phyloP scores from a whole-genome alignment of 495 filamentous ascomycete species.

The Collariella sp. region DNA sequence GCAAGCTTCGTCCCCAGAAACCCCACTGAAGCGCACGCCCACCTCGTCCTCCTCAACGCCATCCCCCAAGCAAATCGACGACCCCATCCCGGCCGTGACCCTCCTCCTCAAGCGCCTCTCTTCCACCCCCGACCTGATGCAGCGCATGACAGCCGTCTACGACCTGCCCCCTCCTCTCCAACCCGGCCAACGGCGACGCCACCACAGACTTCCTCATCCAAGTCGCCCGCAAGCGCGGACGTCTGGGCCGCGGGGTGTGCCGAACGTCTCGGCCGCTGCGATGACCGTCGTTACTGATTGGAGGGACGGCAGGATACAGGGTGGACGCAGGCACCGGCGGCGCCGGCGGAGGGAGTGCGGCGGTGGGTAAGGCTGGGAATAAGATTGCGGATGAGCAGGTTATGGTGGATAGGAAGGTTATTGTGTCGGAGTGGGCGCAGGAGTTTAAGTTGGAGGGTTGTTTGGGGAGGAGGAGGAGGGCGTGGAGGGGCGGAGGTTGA shows the following conservation, averaged over 20 bases:
- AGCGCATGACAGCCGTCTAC: constrained; percentile 74
- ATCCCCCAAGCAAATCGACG: constrained; percentile 88
- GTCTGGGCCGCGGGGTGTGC: constrained; percentile 86
- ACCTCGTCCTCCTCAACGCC: constrained; percentile 81
- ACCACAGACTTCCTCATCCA: constrained; percentile 93
- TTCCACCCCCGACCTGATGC: constrained; percentile 56
- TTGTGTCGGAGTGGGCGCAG: constrained; percentile 87
- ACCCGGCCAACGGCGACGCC: constrained; percentile 51
- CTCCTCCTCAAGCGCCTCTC: constrained; percentile 73
- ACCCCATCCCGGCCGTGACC: constrained; percentile 77
- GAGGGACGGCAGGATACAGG: constrained; percentile 90
- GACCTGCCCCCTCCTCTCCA: constrained; percentile 64
- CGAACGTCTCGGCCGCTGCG: constrained; percentile 78
- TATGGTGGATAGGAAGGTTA: constrained; percentile 65
- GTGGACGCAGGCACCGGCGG: constrained; percentile 74
- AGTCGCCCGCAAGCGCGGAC: constrained; percentile 83
- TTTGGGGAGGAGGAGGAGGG: constrained; percentile 54
- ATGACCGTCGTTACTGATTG: constrained; percentile 92
- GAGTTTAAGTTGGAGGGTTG: constrained; percentile 94
- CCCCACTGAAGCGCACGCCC: constrained; percentile 68
- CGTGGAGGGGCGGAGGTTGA: constrained; percentile 27
- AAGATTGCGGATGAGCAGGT: constrained; percentile 26
- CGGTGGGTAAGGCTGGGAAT: background rate
- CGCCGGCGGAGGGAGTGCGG: constrained; percentile 34
- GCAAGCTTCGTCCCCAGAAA: constrained; percentile 42